These are phyloP conservation scores for Aspergillus puulaauensis DNA, from an alignment of 2,329 filamentous ascomycete species.

Conservation along the genomic window DNA sequence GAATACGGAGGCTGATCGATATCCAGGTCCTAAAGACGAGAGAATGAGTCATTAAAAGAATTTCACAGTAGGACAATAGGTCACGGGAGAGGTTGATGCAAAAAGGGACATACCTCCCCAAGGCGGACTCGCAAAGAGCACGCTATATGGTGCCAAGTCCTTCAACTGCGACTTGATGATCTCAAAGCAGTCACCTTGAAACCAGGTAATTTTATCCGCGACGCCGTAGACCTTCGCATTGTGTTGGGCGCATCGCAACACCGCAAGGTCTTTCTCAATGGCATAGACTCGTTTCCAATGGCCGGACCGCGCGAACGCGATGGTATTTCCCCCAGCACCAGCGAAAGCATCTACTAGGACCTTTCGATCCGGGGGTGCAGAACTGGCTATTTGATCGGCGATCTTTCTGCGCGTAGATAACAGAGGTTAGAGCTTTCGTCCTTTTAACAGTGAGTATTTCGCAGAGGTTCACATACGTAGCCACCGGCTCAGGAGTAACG, in stretches of 20 bases:
- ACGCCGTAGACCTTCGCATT: slow-evolving; percentile 88
- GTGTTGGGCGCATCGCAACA: slow-evolving; percentile 85
- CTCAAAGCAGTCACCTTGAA: slow-evolving; percentile 83
- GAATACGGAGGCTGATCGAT: slow-evolving; percentile 69
- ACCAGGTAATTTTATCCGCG: slow-evolving; percentile 74
- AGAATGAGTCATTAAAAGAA: neutral
- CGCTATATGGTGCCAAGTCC: slow-evolving; percentile 50
- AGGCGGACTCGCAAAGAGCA: slow-evolving; percentile 71
- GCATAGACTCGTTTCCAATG: slow-evolving; percentile 83
- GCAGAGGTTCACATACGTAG: slow-evolving; percentile 59
- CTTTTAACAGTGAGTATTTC: neutral
- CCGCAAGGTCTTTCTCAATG: slow-evolving; percentile 78
- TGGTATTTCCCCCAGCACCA: slow-evolving; percentile 88
- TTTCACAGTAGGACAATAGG: neutral
- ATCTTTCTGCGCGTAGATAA: slow-evolving; percentile 59
- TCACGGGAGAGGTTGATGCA: neutral
- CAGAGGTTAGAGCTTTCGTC: neutral
- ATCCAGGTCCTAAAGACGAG: slow-evolving; percentile 57
- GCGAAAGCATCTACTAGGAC: slow-evolving; percentile 86
- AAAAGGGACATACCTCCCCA: slow-evolving; percentile 62
- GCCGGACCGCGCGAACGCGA: slow-evolving; percentile 82
- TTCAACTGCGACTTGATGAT: slow-evolving; percentile 57
- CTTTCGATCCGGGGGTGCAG: slow-evolving; percentile 55
- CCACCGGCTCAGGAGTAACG: slow-evolving; percentile 90
- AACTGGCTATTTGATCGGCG: slow-evolving; percentile 66